Evolutionary conservation across 73 alveolate genomes (phyloP), one percentile per base, ranked within the genome.

Genomic region (Paramecium primaurelia): DNA sequence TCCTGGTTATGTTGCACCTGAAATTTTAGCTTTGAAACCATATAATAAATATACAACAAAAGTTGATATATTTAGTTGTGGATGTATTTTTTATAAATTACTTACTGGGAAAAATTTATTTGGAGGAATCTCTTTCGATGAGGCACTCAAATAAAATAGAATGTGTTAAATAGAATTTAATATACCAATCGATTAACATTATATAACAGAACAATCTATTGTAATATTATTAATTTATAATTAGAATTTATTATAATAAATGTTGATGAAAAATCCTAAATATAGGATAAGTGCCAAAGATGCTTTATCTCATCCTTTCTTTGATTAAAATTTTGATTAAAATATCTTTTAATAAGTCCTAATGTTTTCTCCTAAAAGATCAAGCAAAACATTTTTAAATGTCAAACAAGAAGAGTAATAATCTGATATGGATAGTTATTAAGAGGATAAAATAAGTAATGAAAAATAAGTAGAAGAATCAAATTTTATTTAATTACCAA

Each of bases 1-100:
- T 2, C 95, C 97, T 18, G 86, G 88, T 12, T 94, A 94, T 92
- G 93, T 94, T 90, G 94, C 97, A 8, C 97, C 97, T n/a, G 97
- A 94, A 59, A 91, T 88, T 37, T 92, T 94, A 6, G 86, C 92
- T 77, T 92, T 92, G 8, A 84, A 92, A 64, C 86, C 84, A 12
- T 16, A 1, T 58, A 40, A 37, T 10, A 80, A 44, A 80, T 80
- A 80, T 25, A 80, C 45, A 38, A 45, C 93, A 59, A 87, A 89
- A 44, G 90, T 86, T 25, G 94, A 89, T 89, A 34, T 89, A 3
- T 89, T 83, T 83, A 85, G 93, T 71, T 38, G 60, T 20, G 95
- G 95, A 5, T 64, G 92, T 42, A 86, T 93, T 45, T 86, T 93
- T 69, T 84, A 93, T 88, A 58, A 37, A 71, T 51, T 88, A 84